Percentiles rank a stretch among this genome's conserved stretches.
These are phyloP conservation scores for Talaromyces sp. DNA, from an alignment of 2,329 filamentous ascomycete species.

Conservation along the genomic window DNA sequence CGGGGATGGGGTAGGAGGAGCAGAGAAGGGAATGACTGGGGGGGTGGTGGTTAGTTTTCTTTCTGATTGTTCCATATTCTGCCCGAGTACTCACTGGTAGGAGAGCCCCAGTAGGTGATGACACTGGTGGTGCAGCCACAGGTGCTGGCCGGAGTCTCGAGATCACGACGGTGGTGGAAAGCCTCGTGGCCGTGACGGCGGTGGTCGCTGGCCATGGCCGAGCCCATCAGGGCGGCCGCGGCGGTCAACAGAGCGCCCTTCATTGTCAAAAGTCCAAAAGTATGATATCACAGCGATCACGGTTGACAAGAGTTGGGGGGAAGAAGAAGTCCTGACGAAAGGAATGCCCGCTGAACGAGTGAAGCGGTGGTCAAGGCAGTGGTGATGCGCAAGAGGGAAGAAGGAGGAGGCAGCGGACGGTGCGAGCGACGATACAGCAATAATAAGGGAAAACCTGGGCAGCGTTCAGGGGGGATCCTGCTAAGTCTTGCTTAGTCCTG, in stretches of 20 bases:
- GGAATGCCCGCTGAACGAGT: conserved; percentile 76
- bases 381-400: conserved; percentile 13
- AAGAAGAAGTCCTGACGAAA: conserved; percentile 26
- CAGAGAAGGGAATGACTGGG: conserved; percentile 7
- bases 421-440: neutral
- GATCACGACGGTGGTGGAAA: conserved; percentile 54
- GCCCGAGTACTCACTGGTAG: conserved; percentile 51
- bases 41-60: neutral
- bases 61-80: neutral
- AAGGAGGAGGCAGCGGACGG: conserved; percentile 7
- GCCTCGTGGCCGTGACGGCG: conserved; percentile 42
- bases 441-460: neutral
- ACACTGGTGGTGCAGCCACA: conserved; percentile 74
- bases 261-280: conserved; percentile 53
- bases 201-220: conserved; percentile 54
- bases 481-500: too few species aligned
- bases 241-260: conserved; percentile 67
- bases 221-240: conserved; percentile 47
- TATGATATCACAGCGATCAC: conserved; percentile 14
- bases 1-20: conserved; percentile 15
- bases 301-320: conserved; percentile 18
- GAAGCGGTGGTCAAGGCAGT: conserved; percentile 27
- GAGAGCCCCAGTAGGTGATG: conserved; percentile 63
- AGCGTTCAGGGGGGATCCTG: neutral
- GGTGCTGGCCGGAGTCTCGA: conserved; percentile 21